Base-by-base conservation (phyloP, 108 stramenopile species). In the Cyclotella atomus region DNA sequence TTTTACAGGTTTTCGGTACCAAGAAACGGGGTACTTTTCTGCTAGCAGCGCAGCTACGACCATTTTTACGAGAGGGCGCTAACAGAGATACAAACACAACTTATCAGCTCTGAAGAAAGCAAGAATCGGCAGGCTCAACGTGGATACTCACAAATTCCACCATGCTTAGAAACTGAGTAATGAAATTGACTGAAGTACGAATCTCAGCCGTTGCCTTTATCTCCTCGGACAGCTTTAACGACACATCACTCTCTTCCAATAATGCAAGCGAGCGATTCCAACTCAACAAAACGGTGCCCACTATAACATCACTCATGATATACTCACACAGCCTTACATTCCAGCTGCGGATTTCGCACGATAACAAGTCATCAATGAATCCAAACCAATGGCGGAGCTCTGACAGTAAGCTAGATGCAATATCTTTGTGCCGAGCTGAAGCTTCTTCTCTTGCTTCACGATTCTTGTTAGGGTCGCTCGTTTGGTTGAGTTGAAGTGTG, bases 301-400 rank as follows among this genome's bases (percentile, higher is more conserved):
- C 77, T 46, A 95, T 64, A 3, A 89, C 86, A 19, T 68, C 67
- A 49, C 89, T 81, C 65, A 95, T 71, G 7, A 93, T 41, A 12
- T 59, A 79, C 50, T 95, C 94, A 29, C 89, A 90, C 24, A 93
- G 77, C 0, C 91, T 70, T 10, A 91, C 87, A 77, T 92, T 92
- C 71, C 91, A 77, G 10, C 75, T 76, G 19, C 85, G 82, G 28
- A 91, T 82, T 19, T 79, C 88, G 76, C 89, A 88, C 55, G 84
- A 84, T 21, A 95, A 79, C 19, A 95, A 70, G 52, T 95, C 91
- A 68, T 91, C 89, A 3, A 95, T 23, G 62, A 90, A 79, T 15
- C 86, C 86, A 59, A 95, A 72, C 68, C 87, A 81, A 50, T 90
- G 86, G 19, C 87, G 80, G 20, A 93, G 47, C 24, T 69, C 76